Evolutionary conservation across 495 filamentous ascomycete species (phyloP), one percentile per base, ranked within the genome.

Genomic region (Hypoxylon crocopeplum): DNA sequence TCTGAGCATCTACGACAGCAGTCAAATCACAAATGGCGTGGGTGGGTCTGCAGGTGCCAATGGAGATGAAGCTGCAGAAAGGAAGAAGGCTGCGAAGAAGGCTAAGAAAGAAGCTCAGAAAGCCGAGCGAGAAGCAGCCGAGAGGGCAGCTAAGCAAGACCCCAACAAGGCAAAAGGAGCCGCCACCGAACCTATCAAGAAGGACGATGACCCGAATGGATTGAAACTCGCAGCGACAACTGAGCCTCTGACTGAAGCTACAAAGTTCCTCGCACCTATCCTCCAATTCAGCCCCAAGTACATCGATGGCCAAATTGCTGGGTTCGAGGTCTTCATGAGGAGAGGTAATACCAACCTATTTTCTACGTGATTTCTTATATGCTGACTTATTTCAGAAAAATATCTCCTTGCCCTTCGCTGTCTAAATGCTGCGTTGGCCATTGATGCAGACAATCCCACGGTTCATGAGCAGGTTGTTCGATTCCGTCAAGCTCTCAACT

Each of bases 81-180:
- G 83, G 48, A 98, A 96, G 82, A 98, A 95, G 79, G 91, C 91
- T 0, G 77, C 89, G 30, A 97, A 97, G 82, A 98, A 98, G 77
- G 93, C 93, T 2, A 93, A 87, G 76, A 93, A 90, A 73, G 94
- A 97, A 62, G 89, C 89, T 8, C 89, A 94, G 64, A 92, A 89
- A 64, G 81, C 82, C 6, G 91, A 96, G 69, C 88, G 90, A 66
- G 86, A 87, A 27, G 93, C 93, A 24, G 86, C 86, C 11, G 88
- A 91, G 59, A 75, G 75, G 22, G 79, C 77, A n/a, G 84, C 82
- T 55, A 93, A 90, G 73, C 87, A 90, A 20, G 86, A 93, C 69
- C 76, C 81, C 8, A 88, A 88, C 62, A 87, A 86, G 66, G 75
- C 80, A 19, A 82, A 83, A 47, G 72, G 74, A 51, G 79, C 81